Conservation (phyloP, 805 yeast species). For the Zygoascus biomembranicola region DNA sequence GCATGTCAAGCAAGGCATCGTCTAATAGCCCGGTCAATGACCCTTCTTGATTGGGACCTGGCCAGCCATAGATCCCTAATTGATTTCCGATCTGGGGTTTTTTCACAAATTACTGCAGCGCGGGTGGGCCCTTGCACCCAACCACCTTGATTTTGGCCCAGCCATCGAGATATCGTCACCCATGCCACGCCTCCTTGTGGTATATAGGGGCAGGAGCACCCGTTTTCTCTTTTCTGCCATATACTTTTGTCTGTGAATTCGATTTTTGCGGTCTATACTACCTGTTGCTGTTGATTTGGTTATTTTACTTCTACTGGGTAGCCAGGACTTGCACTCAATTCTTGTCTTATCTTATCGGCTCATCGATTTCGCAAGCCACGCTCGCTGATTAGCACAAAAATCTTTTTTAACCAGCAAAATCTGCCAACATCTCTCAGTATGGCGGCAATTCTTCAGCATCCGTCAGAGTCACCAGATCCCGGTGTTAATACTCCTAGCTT, state of each 20-base stretch:
- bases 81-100: not conserved
- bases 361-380: not conserved
- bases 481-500: conserved; percentile 10
- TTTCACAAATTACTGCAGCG: not conserved
- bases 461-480: not conserved
- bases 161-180: not conserved
- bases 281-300: no score
- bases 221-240: not conserved
- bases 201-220: not conserved
- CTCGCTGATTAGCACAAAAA: not conserved
- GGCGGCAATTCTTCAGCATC: not conserved
- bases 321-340: no score
- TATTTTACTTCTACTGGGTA: no score
- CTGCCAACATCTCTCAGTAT: not conserved
- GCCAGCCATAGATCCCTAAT: not conserved
- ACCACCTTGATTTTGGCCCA: not conserved
- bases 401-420: not conserved
- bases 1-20: no score
- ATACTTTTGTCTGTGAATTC: not conserved
- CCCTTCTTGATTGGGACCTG: not conserved
- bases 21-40: not conserved
- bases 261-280: no score
- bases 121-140: not conserved
- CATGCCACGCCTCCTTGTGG: not conserved
- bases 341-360: not conserved